These are phyloP conservation scores for Gracilariopsis chorda DNA, from an alignment of 23 red algal species.

Conservation along the genomic window DNA sequence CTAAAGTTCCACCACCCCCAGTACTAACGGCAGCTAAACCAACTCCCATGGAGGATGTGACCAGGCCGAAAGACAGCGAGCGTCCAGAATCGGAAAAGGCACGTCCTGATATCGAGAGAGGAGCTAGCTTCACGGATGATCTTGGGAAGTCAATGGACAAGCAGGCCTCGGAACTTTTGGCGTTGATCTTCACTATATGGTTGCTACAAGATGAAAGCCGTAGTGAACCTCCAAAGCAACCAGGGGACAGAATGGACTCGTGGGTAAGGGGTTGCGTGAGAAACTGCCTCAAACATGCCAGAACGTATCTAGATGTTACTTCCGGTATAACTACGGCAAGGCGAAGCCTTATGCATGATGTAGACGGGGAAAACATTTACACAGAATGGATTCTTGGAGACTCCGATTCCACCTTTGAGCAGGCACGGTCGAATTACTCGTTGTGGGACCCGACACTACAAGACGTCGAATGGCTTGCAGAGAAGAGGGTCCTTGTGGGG, in stretches of 20 bases:
- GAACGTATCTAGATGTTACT: constrained; percentile 18
- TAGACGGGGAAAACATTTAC: constrained; percentile 34
- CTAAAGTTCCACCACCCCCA: background rate
- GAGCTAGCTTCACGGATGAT: constrained; percentile 6
- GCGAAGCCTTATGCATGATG: constrained; percentile 30
- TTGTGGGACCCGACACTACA: constrained; percentile 37
- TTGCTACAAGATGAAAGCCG: constrained; percentile 61
- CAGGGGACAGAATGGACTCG: constrained; percentile 16
- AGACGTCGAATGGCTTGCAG: constrained; percentile 48
- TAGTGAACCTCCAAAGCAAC: constrained; percentile 43
- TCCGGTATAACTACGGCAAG: constrained; percentile 39
- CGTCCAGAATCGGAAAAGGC: background rate
- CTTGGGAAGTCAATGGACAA: constrained; percentile 58
- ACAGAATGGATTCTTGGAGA: constrained; percentile 36
- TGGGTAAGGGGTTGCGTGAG: constrained; percentile 48
- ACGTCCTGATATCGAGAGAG: background rate
- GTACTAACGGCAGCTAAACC: background rate
- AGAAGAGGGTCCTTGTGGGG: constrained; percentile 38
- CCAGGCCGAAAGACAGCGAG: background rate
- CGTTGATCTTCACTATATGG: constrained; percentile 36
- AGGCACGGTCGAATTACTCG: constrained; percentile 44
- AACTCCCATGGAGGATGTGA: background rate
- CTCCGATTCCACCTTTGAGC: constrained; percentile 4
- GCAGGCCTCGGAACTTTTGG: constrained; percentile 42
- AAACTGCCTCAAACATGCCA: constrained; percentile 24